phyloP scores from a whole-genome alignment of 2,329 filamentous ascomycete species.

The Lasiodiplodia sp. region DNA sequence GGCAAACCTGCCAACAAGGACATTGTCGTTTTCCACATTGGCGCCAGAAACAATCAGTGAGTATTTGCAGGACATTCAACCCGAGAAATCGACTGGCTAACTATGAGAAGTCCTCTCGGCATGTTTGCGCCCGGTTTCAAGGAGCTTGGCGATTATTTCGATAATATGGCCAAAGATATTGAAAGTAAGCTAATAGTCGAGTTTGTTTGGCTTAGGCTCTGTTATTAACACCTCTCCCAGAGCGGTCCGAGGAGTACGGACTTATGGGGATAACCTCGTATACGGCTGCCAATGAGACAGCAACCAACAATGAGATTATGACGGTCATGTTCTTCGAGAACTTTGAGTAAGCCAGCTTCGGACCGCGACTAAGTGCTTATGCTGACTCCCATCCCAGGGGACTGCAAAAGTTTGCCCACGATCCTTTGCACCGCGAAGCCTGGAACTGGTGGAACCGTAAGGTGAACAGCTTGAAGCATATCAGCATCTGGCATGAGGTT shows the following conservation, averaged over 20 bases:
- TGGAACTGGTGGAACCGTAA: slow-evolving; percentile 59
- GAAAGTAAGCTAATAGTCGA: slow-evolving; percentile 30
- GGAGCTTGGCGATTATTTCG: slow-evolving; percentile 51
- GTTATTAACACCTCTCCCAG: neutral
- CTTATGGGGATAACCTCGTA: slow-evolving; percentile 44
- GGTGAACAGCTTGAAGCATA: slow-evolving; percentile 45
- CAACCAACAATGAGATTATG: slow-evolving; percentile 51
- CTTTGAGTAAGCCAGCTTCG: slow-evolving; percentile 40
- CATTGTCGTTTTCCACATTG: slow-evolving; percentile 50
- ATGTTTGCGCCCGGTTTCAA: slow-evolving; percentile 54
- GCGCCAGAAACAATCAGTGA: slow-evolving; percentile 45
- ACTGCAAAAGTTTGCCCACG: slow-evolving; percentile 62
- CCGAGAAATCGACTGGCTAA: neutral
- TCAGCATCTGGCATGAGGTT: slow-evolving; percentile 64
- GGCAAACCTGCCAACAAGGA: slow-evolving; percentile 40
- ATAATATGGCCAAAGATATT: slow-evolving; percentile 45
- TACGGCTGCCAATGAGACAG: slow-evolving; percentile 45
- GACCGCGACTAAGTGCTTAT: neutral
- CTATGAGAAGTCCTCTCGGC: slow-evolving; percentile 53
- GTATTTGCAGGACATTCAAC: neutral
- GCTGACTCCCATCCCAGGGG: slow-evolving; percentile 34
- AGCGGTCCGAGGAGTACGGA: slow-evolving; percentile 20
- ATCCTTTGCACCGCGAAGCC: slow-evolving; percentile 54
- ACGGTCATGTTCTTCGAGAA: slow-evolving; percentile 60
- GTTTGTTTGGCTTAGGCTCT: no score